Evolutionary conservation across 768 basidiomycete genomes (phyloP), one percentile per base, ranked within the genome.

Genomic region (Trametes meyenii): DNA sequence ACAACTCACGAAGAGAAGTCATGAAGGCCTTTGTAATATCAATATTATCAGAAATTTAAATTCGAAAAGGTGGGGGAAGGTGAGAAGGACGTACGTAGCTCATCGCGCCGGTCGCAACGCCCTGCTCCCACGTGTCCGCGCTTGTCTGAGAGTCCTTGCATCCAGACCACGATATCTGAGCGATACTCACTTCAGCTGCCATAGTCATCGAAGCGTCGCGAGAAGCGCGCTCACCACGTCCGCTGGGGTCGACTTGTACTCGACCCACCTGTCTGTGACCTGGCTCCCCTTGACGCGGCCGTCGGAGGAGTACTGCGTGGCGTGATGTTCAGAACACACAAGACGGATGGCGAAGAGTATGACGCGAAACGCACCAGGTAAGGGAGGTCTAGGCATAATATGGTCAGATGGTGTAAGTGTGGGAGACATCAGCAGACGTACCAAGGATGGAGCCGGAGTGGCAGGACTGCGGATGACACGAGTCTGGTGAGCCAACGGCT

Each of bases 361-460:
- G 13, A 8, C 7, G 33, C 14, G 21, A 46, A 1, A 14, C 64
- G 12, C 74, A 89, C 87, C 40, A 84, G 79, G 73, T 88, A 90
- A 2, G 86, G 87, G 26, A 90, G 78, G 72, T 90, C 87, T 88
- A 63, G 16, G 51, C n/a, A 56, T 21, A 33, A 38, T 11, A 17
- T 16, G 35, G 44, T 52, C n/a, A 21, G 65, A 43, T 5, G 36
- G 12, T 3, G 21, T 10, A 38, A 7, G 35, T 1, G 7, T 3
- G 23, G 36, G n/a, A 21, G n/a, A 10, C 14, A 33, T 48, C 17
- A 53, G 26, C 38, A 21, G 23, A 67, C 81, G 35, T 72, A 89
- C 88, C 94, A 19, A 96, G 81, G 3, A 86, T 89, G 5, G 94
- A 89, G 8, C 91, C 94, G n/a, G 92, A 95, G 73, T 96, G 94